These are phyloP conservation scores for Periconia sp. DNA, from an alignment of 2,329 filamentous ascomycete genomes.

Conservation along the genomic window DNA sequence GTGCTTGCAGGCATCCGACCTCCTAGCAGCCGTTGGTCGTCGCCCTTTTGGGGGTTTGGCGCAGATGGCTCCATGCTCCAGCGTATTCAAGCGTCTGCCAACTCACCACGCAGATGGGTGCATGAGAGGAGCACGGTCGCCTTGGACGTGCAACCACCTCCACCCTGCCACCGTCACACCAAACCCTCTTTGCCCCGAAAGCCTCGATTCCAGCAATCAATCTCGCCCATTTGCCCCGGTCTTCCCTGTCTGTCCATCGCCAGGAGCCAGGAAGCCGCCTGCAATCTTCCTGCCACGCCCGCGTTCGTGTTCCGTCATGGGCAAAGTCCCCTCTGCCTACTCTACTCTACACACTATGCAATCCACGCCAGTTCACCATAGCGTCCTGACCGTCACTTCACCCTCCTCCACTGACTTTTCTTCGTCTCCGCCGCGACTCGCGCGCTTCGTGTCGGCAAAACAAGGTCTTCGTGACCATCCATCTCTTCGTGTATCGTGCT, in stretches of 20 bases:
- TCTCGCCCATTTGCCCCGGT: slow-evolving; percentile 20
- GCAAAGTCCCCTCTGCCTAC: too few relatives aligned
- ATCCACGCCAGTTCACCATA: slow-evolving; percentile 34
- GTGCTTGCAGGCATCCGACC: slow-evolving; percentile 34
- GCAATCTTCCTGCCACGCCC: slow-evolving; percentile 34
- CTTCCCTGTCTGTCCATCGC: slow-evolving; percentile 14
- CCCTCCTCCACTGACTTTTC: slow-evolving; percentile 30
- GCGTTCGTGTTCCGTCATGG: too few relatives aligned
- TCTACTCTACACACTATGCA: slow-evolving; percentile 23
- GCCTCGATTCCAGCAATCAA: slow-evolving; percentile 41
- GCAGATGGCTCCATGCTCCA: slow-evolving; percentile 38
- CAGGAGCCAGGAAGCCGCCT: slow-evolving; percentile 29
- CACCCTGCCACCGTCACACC: slow-evolving; percentile 32
- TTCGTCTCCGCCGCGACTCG: slow-evolving; percentile 32
- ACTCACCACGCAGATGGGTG: slow-evolving; percentile 35
- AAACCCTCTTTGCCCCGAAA: slow-evolving; percentile 36
- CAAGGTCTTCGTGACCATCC: background rate
- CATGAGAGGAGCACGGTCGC: slow-evolving; percentile 39
- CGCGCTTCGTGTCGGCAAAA: slow-evolving; percentile 24
- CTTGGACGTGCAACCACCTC: slow-evolving; percentile 28
- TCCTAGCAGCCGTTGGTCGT: slow-evolving; percentile 42
- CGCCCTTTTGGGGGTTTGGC: slow-evolving; percentile 33
- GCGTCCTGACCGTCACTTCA: slow-evolving; percentile 28
- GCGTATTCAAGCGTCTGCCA: slow-evolving; percentile 42
- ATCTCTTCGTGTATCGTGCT: too few relatives aligned